Base-by-base conservation (phyloP, 1,139 yeast genomes). In the Yarrowia galli region DNA sequence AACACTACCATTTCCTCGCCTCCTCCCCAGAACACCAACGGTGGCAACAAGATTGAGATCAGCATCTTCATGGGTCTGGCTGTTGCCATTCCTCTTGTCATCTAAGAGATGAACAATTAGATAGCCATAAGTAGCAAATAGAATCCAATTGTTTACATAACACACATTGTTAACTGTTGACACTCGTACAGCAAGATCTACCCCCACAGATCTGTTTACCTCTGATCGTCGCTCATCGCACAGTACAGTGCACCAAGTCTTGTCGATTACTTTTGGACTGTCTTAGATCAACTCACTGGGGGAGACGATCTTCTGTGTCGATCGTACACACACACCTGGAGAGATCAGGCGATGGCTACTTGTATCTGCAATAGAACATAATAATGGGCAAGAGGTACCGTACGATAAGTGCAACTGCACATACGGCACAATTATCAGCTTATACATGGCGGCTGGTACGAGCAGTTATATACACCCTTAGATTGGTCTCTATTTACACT, bases 11-110 rank as follows among this genome's bases (percentile, higher is more conserved):
- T 40, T 18, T 2, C 38, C 22, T 9, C 7, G 1, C 36, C 25
- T 25, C 61, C 61, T 40, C 43, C 36, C 61, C 61, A 54, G 61
- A 38, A 40, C 61, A 25, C 23, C 61, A 54, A 12, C 38, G n/a
- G 20, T 2, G 61, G 46, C 6, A n/a, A 12, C 61, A 25, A 25
- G 36, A 25, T 54, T 8, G 61, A 25, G 6, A 23, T 32, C 36
- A n/a, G 61, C 36, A 23, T 23, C 13, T 20, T 51, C 43, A 18
- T 51, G 58, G 60, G 45, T 16, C 22, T 38, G 45, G 60, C 60
- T 8, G 18, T 40, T 9, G 46, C 18, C 48, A 23, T 54, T 12
- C 43, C 58, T n/a, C 43, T 53, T 3, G 16, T 51, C 10, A 18
- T 49, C 9, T 49, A 49, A 16, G 22, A 38, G n/a, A 12, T 28